Percentiles rank a stretch among this genome's conserved stretches.
phyloP scores from a whole-genome alignment of 2,329 filamentous ascomycete genomes.

The Fusarium sp. region DNA sequence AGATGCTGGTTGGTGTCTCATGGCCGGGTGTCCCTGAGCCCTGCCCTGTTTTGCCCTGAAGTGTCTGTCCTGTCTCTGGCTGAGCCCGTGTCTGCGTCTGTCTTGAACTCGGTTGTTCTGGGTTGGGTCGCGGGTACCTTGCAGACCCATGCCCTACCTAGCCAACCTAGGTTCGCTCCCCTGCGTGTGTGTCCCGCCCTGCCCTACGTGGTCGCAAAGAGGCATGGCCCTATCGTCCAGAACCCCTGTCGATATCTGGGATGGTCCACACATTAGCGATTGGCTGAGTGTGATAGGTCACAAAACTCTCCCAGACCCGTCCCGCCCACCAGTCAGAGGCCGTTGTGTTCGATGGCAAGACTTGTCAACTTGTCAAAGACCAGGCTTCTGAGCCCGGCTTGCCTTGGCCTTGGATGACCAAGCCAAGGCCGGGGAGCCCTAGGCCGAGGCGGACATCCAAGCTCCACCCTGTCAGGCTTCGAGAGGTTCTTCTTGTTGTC shows the following conservation, averaged over 20 bases:
- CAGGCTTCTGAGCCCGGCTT: constrained; percentile 2
- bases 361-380: constrained; percentile 17
- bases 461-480: not conserved
- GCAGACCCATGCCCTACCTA: constrained; percentile 31
- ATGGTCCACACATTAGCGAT: constrained; percentile 3
- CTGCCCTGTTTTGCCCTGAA: not conserved
- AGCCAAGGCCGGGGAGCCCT: not conserved
- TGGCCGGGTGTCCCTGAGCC: not conserved
- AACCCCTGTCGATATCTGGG: constrained; percentile 1
- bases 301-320: constrained; percentile 16
- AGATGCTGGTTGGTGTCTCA: constrained; percentile 7
- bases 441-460: not conserved
- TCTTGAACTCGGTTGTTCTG: constrained; percentile 2
- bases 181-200: not conserved
- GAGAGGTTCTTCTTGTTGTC: constrained; percentile 15
- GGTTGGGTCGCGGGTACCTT: constrained; percentile 42
- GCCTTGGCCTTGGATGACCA: not conserved
- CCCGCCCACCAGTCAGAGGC: constrained; percentile 6
- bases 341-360: constrained; percentile 8
- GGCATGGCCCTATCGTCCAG: not conserved
- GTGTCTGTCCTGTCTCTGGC: not conserved
- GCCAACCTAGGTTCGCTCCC: constrained; percentile 1
- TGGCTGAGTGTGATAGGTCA: constrained; percentile 22
- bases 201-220: constrained; percentile 26
- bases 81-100: constrained; percentile 1